These are phyloP conservation scores for Lactarius sanguifluus DNA, from an alignment of 768 basidiomycete genomes.

Conservation along the genomic window DNA sequence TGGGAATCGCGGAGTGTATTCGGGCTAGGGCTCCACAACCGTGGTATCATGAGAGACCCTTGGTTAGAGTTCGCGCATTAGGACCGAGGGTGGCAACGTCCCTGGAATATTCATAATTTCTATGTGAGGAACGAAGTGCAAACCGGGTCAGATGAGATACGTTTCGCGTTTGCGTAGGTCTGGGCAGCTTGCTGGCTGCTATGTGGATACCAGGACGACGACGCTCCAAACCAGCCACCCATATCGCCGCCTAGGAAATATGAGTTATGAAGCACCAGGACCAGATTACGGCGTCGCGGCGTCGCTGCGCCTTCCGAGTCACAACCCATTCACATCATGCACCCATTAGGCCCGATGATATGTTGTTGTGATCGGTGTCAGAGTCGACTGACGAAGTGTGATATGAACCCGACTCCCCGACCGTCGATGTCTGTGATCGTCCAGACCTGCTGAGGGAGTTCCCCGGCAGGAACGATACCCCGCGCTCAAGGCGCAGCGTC, in stretches of 20 bases:
- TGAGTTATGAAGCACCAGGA: background rate
- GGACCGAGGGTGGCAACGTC: background rate
- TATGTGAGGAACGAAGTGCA: background rate
- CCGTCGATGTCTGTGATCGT: no score
- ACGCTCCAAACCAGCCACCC: background rate
- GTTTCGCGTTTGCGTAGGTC: background rate
- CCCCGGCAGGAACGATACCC: conserved; percentile 18
- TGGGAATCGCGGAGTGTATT: background rate
- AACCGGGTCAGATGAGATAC: background rate
- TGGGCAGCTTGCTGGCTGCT: background rate
- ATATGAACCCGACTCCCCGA: no score
- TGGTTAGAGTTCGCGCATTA: background rate
- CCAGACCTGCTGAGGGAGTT: no score
- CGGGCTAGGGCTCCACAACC: background rate
- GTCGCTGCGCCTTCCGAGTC: background rate
- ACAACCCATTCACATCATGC: no score
- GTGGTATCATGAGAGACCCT: background rate
- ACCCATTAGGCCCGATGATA: no score
- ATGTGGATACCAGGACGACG: background rate
- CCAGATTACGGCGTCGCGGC: background rate
- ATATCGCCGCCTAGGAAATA: background rate
- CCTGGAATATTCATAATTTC: background rate
- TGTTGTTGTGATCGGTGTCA: no score
- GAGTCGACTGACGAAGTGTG: no score
- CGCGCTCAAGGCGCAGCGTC: conserved; percentile 2